These are phyloP conservation scores for Parmelia sp. DNA, from an alignment of 495 filamentous ascomycete species.

Conservation along the genomic window DNA sequence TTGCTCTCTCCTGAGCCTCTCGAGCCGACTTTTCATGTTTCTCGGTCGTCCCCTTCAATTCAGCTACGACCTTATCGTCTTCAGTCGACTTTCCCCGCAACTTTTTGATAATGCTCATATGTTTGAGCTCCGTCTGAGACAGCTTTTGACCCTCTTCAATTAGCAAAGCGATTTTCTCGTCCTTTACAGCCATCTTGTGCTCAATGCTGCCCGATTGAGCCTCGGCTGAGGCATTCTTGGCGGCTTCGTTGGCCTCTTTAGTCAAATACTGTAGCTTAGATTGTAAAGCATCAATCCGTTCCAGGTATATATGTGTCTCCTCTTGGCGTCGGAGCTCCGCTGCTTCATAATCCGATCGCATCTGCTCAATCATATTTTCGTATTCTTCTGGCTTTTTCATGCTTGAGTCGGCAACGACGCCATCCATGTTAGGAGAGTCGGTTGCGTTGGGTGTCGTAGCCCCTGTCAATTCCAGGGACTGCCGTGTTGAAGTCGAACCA, in stretches of 20 bases:
- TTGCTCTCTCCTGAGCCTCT: conserved; percentile 52
- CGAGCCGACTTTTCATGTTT: conserved; percentile 58
- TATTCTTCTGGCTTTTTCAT: conserved; percentile 23
- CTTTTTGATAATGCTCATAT: conserved; percentile 77
- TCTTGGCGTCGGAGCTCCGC: conserved; percentile 63
- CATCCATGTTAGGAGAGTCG: conserved; percentile 19
- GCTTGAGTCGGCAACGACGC: conserved; percentile 23
- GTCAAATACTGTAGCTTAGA: conserved; percentile 84
- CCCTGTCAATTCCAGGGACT: conserved; percentile 21
- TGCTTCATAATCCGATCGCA: conserved; percentile 53
- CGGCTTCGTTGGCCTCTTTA: conserved; percentile 65
- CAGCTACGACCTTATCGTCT: conserved; percentile 56
- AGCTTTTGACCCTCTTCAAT: conserved; percentile 92
- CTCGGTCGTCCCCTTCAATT: conserved; percentile 55
- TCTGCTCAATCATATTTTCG: conserved; percentile 39
- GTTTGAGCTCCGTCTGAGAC: conserved; percentile 74
- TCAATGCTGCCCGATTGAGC: conserved; percentile 60
- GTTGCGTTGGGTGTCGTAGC: conserved; percentile 16
- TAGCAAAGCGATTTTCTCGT: conserved; percentile 80
- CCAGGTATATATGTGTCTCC: conserved; percentile 73
- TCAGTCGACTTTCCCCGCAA: conserved; percentile 56
- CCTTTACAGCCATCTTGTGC: conserved; percentile 77
- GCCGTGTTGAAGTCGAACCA: conserved; percentile 22
- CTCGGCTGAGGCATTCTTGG: conserved; percentile 54
- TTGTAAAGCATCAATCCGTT: conserved; percentile 88